Percentiles rank a stretch among this genome's conserved stretches.
Evolutionary conservation across 1,284 basidiomycete genomes (phyloP).

Genomic region (Singerocomus inundabilis): DNA sequence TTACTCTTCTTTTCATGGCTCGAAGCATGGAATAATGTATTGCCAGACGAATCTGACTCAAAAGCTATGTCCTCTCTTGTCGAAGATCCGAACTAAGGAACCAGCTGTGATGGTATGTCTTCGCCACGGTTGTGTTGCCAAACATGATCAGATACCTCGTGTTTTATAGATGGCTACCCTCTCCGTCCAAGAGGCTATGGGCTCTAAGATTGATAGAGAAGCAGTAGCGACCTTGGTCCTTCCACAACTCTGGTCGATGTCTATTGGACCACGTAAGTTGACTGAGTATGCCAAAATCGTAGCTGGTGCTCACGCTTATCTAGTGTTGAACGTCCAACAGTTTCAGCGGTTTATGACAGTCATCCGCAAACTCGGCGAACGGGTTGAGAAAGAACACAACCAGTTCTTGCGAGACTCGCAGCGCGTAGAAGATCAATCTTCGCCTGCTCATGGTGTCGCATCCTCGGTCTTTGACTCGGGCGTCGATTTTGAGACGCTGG

Average conservation of each 20-base stretch:
- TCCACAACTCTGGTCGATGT: slow-evolving; percentile 95
- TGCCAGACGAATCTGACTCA: slow-evolving; percentile 80
- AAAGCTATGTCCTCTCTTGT: slow-evolving; percentile 90
- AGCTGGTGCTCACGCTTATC: slow-evolving; percentile 1
- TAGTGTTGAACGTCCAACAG: slow-evolving; percentile 87
- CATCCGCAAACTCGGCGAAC: slow-evolving; percentile 69
- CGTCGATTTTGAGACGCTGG: slow-evolving; percentile 74
- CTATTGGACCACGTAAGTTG: slow-evolving; percentile 85
- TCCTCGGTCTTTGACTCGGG: slow-evolving; percentile 35
- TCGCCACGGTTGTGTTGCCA: neutral
- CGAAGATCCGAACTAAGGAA: slow-evolving; percentile 94
- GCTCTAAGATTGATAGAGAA: slow-evolving; percentile 91
- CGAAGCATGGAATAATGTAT: slow-evolving; percentile 6
- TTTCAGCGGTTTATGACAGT: slow-evolving; percentile 89
- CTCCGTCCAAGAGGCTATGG: slow-evolving; percentile 95
- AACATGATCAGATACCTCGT: slow-evolving; percentile 2
- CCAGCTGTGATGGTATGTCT: slow-evolving; percentile 82
- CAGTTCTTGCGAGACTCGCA: slow-evolving; percentile 83
- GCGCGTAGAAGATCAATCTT: slow-evolving; percentile 75
- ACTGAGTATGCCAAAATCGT: neutral
- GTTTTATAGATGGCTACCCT: slow-evolving; percentile 79
- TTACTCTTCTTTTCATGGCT: neutral
- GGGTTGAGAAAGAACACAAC: slow-evolving; percentile 84
- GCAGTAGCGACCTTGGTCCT: slow-evolving; percentile 92
- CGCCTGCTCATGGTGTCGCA: slow-evolving; percentile 38